Evolutionary conservation across 345 rosid genomes (phyloP), one percentile per base, ranked within the genome.

Genomic region (Brassica rapa): DNA sequence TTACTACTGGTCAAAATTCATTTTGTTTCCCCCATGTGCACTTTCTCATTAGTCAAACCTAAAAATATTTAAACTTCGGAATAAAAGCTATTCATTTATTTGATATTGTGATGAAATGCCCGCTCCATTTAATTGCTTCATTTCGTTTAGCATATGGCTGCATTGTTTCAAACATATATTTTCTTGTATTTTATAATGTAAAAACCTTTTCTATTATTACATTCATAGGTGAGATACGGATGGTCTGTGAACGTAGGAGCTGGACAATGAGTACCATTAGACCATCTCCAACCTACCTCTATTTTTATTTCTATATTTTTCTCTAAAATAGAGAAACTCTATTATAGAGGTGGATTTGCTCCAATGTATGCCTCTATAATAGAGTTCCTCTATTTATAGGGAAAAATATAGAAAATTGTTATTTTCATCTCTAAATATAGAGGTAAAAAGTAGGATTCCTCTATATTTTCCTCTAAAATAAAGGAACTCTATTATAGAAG

Each of bases 21-120:
- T 72, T 66, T 72, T 19, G n/a, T 32, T 72, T 59, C 68, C 77
- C 72, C 81, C 82, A 78, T 78, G 82, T 78, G 82, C 82, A 78
- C 55, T 78, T 72, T 59, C 41, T 41, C 67, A 59, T 60, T 72
- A 72, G 73, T 78, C 82, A 78, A 78, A 66, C 73, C 24, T 70
- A 0, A 37, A 35, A 37, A 24, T 25, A 55, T 25, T 77, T 32
- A 33, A 59, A 4, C n/a, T 60, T 24, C 8, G 12, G 27, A 29
- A 15, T 8, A 7, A 39, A 35, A 24, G 53, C 57, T 19, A 49
- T 15, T 61, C 23, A 39, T 60, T 76, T 49, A 11, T 60, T 60
- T 30, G 8, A 41, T 60, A 76, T 30, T 30, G 12, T 46, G 4
- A 9, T 41, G 14, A 43, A 24, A 15, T 59, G 46, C 3, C 71